Evolutionary conservation across 1,284 basidiomycete genomes (phyloP), one percentile per base, ranked within the genome.

Genomic region (Coniophora puteana): DNA sequence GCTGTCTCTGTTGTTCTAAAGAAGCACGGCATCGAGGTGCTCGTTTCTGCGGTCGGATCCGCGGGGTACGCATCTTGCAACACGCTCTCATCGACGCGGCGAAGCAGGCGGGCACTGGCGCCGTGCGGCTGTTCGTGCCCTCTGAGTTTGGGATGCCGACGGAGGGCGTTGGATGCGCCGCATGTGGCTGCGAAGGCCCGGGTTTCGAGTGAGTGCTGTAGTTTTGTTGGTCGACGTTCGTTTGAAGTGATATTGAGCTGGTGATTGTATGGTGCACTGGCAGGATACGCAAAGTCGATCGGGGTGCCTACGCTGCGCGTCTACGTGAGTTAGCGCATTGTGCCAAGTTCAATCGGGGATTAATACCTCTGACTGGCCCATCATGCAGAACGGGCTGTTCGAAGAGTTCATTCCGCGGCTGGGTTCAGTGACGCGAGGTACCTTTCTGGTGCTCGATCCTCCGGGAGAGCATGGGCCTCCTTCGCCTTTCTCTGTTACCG

Each of bases 61-160:
- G 44, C 13, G 36, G 44, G 11, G 62, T 49, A 6, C 45, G 67
- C 20, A 38, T 46, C 8, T 37, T 42, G 5, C 67, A 70, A 43
- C 40, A 43, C n/a, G 40, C 47, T 2, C 50, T 71, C 21, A 64
- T 60, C 4, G 51, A 59, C 8, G 67, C 66, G 10, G 62, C 65
- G 30, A 67, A 65, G 50, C 51, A 49, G 23, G 66, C 66, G 0
- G 59, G 58, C 8, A n/a, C n/a, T n/a, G n/a, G n/a, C n/a, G n/a
- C n/a, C n/a, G 66, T 68, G 17, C 55, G 59, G 41, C 36, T 66
- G 31, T 69, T 69, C 39, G 53, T 71, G 7, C 68, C 67, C 4
- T 65, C 62, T 7, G 68, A 69, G 41, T 67, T 55, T 18, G 66
- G 67, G 5, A 53, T 53, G 46, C 53, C 52, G 10, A 58, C 57